Evolutionary conservation across 306 rosid genomes (phyloP).

Genomic region (Erythrophleum fordii): DNA sequence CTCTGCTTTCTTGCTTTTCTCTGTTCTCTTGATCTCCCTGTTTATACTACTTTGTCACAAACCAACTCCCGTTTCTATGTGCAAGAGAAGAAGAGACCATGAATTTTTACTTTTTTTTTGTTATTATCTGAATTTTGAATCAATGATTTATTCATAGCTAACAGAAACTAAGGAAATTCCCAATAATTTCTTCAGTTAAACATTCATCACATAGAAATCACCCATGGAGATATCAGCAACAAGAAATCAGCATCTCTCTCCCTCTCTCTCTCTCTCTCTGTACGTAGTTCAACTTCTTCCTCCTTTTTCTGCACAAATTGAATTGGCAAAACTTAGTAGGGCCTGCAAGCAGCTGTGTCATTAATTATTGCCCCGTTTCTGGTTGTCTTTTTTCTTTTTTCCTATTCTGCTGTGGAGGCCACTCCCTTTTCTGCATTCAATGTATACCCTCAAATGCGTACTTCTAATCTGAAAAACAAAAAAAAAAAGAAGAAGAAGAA

Average conservation of each 20-base stretch:
- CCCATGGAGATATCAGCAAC: neutral
- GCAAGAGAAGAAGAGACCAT: neutral
- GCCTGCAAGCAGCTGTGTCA: neutral
- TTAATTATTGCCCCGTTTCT: neutral
- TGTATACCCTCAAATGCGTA: neutral
- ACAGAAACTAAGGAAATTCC: too few relatives aligned
- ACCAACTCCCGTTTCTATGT: neutral
- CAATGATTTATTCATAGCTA: neutral
- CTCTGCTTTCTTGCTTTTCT: neutral
- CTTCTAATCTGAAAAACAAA: neutral
- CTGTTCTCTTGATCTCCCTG: neutral
- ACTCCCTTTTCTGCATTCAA: slow-evolving; percentile 14
- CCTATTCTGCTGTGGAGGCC: neutral
- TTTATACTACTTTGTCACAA: neutral
- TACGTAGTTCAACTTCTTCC: neutral
- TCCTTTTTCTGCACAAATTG: neutral
- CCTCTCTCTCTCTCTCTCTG: neutral
- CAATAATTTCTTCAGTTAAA: neutral
- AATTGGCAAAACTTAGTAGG: neutral
- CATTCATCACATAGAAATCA: neutral
- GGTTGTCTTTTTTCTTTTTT: neutral
- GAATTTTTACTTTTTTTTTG: too few relatives aligned
- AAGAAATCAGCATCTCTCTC: neutral
- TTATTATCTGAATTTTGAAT: neutral
- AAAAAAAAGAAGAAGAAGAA: neutral